Conservation (phyloP, 768 basidiomycete genomes). For the Boletus pseudo-olivaceus region DNA sequence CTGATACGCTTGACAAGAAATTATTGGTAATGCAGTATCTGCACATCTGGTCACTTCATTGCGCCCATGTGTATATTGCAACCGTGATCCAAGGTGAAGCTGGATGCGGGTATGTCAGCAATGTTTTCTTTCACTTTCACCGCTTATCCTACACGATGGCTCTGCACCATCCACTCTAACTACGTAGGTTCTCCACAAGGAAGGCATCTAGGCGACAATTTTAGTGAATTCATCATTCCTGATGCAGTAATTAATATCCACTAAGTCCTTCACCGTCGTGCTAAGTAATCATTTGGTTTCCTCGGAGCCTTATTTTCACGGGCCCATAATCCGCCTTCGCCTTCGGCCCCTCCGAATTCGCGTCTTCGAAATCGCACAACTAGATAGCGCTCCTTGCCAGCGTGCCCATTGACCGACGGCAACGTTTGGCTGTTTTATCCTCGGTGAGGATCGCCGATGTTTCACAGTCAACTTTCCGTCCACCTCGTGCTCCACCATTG, state of each 20-base stretch:
- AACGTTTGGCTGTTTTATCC: background rate
- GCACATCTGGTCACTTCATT: background rate
- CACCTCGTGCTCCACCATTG: background rate
- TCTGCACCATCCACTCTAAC: background rate
- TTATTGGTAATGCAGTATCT: background rate
- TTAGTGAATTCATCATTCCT: background rate
- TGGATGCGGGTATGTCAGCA: background rate
- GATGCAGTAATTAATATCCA: slow-evolving; percentile 2
- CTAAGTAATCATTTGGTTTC: background rate
- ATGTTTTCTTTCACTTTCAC: background rate
- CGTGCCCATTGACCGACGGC: background rate
- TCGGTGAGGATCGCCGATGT: background rate
- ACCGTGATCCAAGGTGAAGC: background rate
- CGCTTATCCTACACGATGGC: background rate
- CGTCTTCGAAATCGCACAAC: background rate
- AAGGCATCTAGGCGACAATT: background rate
- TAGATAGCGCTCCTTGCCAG: background rate
- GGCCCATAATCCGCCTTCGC: background rate
- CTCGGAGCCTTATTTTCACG: slow-evolving; percentile 4
- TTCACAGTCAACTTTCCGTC: background rate
- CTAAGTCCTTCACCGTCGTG: slow-evolving; percentile 11
- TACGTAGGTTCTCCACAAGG: background rate
- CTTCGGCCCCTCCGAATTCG: background rate
- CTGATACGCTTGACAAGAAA: slow-evolving; percentile 4
- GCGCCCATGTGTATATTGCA: background rate